Conservation (phyloP, 2,329 filamentous ascomycete species). For the Diaporthe citrichinensis region DNA sequence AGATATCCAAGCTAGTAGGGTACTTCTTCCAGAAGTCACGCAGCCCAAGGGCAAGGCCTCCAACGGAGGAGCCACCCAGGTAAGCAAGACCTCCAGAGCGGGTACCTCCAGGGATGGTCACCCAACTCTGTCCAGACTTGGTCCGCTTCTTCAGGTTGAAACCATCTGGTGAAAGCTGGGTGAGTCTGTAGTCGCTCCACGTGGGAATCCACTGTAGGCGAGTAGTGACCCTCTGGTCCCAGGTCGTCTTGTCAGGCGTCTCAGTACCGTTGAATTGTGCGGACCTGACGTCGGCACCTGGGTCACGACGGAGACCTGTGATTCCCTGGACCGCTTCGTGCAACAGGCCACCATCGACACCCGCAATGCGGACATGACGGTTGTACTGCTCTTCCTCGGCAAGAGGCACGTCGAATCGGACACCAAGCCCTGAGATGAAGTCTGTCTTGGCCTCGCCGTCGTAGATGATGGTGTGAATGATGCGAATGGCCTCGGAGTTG, state of each 20-base stretch:
- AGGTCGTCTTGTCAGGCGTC: constrained; percentile 59
- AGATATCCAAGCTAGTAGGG: constrained; percentile 70
- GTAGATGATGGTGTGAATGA: constrained; percentile 70
- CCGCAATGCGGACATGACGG: constrained; percentile 70
- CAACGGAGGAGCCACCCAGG: constrained; percentile 68
- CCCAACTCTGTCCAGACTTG: constrained; percentile 68
- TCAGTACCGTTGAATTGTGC: constrained; percentile 65
- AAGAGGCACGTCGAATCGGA: constrained; percentile 69
- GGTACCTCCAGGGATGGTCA: constrained; percentile 70
- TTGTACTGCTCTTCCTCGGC: constrained; percentile 67
- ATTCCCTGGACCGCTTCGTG: constrained; percentile 72
- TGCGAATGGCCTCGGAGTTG: constrained; percentile 66
- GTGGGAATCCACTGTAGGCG: constrained; percentile 69
- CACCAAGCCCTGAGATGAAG: constrained; percentile 68
- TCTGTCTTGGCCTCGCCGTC: constrained; percentile 64
- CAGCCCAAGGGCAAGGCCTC: constrained; percentile 71
- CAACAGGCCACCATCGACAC: constrained; percentile 68
- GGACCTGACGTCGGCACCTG: constrained; percentile 61
- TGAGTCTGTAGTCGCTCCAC: constrained; percentile 71
- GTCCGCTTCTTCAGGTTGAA: constrained; percentile 74
- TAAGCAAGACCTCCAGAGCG: constrained; percentile 70
- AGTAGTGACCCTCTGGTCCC: constrained; percentile 61
- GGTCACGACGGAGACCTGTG: constrained; percentile 70
- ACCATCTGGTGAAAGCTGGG: constrained; percentile 71
- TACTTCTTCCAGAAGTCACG: constrained; percentile 76